These are phyloP conservation scores for Suillus decipiens DNA, from an alignment of 768 basidiomycete genomes.

Conservation along the genomic window DNA sequence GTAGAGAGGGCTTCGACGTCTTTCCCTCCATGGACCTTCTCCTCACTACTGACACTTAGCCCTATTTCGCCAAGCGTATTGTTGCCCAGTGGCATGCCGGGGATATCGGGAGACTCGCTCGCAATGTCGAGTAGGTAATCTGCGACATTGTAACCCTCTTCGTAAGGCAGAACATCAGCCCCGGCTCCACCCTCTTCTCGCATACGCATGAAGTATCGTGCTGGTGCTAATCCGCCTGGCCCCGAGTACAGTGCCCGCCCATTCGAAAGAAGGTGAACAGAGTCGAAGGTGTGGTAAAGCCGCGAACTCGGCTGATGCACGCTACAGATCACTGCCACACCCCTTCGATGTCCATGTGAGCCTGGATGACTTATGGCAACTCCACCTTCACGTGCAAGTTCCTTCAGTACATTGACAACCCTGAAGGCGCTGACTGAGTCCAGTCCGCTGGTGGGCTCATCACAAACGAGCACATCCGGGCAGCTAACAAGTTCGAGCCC, in stretches of 20 bases:
- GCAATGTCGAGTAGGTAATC: constrained; percentile 92
- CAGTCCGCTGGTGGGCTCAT: constrained; percentile 83
- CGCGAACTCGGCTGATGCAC: constrained; percentile 90
- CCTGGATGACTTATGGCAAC: constrained; percentile 23
- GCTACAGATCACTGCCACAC: constrained; percentile 82
- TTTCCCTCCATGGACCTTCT: constrained; percentile 14
- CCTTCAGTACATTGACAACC: constrained; percentile 74
- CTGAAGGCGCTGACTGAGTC: constrained; percentile 87
- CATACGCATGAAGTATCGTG: constrained; percentile 56
- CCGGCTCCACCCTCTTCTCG: constrained; percentile 26
- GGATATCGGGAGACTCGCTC: constrained; percentile 58
- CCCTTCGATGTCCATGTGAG: constrained; percentile 49
- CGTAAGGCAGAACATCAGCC: constrained; percentile 51
- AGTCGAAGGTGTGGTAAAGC: constrained; percentile 84
- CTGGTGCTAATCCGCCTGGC: constrained; percentile 69
- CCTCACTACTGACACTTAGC: constrained; percentile 16
- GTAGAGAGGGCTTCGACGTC: constrained; percentile 25
- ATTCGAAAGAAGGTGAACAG: constrained; percentile 73
- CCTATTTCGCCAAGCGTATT: constrained; percentile 8
- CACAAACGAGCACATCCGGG: constrained; percentile 83
- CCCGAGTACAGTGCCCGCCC: constrained; percentile 83
- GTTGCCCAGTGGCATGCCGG: constrained; percentile 12
- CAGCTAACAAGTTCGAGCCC: constrained; percentile 85
- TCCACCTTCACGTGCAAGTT: constrained; percentile 58
- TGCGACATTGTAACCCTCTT: constrained; percentile 86